These are phyloP conservation scores for Zelonia costaricensis DNA, from an alignment of 208 protist species.

Conservation along the genomic window DNA sequence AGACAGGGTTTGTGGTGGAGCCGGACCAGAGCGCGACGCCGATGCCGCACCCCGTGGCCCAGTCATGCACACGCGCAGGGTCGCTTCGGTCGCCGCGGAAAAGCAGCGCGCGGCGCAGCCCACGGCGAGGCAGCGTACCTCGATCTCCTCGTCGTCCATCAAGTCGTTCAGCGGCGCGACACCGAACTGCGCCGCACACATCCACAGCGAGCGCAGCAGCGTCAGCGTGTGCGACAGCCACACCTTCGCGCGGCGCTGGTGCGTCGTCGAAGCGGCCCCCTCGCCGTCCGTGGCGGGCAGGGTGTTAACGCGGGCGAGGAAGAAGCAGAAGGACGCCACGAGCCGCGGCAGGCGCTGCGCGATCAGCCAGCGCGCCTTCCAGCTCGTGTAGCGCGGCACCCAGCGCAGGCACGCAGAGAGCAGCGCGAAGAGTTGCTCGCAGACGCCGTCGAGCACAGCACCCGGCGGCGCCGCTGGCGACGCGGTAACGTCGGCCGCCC, in stretches of 20 bases:
- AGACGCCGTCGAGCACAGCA: conserved; percentile 1
- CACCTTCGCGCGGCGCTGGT: conserved; percentile 5
- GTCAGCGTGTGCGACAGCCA: conserved; percentile 23
- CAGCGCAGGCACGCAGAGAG: conserved; percentile 47
- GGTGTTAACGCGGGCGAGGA: conserved; percentile 33
- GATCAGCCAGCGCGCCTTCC: conserved; percentile 72
- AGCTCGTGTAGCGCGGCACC: conserved; percentile 43
- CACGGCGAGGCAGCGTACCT: conserved; percentile 55
- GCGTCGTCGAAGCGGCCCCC: neutral
- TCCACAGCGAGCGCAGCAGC: conserved; percentile 37
- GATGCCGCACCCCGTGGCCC: neutral
- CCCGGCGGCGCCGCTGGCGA: too few relatives aligned
- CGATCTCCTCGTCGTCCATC: conserved; percentile 60
- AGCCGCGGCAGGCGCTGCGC: conserved; percentile 51
- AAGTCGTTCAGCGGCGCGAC: conserved; percentile 24
- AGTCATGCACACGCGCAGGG: conserved; percentile 28
- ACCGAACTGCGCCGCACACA: conserved; percentile 14
- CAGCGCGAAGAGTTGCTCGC: conserved; percentile 35
- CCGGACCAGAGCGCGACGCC: neutral
- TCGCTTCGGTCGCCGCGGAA: conserved; percentile 30
- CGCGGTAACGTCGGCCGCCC: too few relatives aligned
- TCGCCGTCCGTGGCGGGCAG: neutral
- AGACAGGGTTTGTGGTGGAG: conserved; percentile 3
- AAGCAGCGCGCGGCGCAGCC: conserved; percentile 40
- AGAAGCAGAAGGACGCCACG: conserved; percentile 35